Evolutionary conservation across 108 stramenopile genomes (phyloP).

Genomic region (Cyclotella sp.): DNA sequence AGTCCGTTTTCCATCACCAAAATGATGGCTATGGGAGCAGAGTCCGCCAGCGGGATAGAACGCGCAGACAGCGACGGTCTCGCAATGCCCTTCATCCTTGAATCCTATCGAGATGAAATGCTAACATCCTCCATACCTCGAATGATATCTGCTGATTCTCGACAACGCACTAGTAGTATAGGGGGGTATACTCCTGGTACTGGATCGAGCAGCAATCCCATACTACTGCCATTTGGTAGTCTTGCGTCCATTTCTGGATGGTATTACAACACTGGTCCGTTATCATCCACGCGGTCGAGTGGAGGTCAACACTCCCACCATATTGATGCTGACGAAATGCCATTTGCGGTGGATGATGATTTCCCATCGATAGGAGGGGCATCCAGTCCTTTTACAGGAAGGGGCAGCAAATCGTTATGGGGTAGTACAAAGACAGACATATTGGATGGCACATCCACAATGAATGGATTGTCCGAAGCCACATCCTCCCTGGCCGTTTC

Average conservation of each 20-base stretch:
- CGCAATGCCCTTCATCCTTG: constrained; percentile 27
- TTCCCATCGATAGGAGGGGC: constrained; percentile 16
- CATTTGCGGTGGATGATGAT: constrained; percentile 53
- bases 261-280: constrained; percentile 26
- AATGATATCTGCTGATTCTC: constrained; percentile 38
- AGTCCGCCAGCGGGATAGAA: background rate
- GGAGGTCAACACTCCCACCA: background rate
- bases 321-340: constrained; percentile 45
- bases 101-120: constrained; percentile 43
- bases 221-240: constrained; percentile 16
- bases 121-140: constrained; percentile 41
- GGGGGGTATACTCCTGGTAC: constrained; percentile 16
- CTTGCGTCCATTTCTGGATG: constrained; percentile 13
- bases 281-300: background rate
- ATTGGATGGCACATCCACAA: constrained; percentile 8
- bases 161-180: constrained; percentile 27
- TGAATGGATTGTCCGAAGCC: constrained; percentile 21
- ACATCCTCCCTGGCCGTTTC: constrained; percentile 44
- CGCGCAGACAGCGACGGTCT: constrained; percentile 15
- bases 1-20: constrained; percentile 32
- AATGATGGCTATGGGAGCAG: background rate
- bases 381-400: constrained; percentile 18
- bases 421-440: constrained; percentile 23
- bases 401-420: constrained; percentile 35
- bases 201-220: constrained; percentile 16